Base-by-base conservation (phyloP, 1,284 basidiomycete species). In the Pseudozyma tsukubaensis region DNA sequence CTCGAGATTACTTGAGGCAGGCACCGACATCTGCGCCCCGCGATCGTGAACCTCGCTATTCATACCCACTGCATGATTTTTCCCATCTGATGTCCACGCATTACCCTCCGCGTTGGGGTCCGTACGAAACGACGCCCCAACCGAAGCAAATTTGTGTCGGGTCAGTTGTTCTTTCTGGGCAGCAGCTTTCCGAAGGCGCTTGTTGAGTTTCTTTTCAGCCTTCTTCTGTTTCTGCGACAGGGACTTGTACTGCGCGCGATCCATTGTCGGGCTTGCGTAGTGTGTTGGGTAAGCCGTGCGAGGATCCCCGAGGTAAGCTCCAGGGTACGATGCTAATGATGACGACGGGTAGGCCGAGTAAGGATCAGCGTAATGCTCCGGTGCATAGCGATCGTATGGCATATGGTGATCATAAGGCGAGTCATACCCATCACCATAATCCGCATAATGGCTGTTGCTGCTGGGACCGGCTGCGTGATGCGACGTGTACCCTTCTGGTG, bases 221-320 rank as follows among this genome's bases (percentile, higher is more conserved):
- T 49, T 68, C 50, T 55, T 68, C 21, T 68, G 57, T 42, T 68
- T 57, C 65, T 63, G 64, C 18, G 48, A 42, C 4, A 72, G 50
- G 3, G 43, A 47, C 43, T 61, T 64, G 8, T 53, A 24, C n/a
- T 56, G 56, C 10, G 21, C 18, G 10, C 45, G 50, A 24, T 49
- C 34, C 60, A 60, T 57, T 16, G 44, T 39, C 14, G 54, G 36
- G 43, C 43, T 18, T 16, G 21, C 2, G 11, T 47, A 39, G 50
- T 37, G 19, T 12, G 35, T 40, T 12, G 54, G 35, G 16, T 53
- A 57, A 2, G 44, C 3, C 10, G 7, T 6, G 7, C 39, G 36
- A 9, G 13, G 12, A 44, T 34, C 40, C 12, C n/a, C 21, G 14
- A 42, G 53, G 32, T 64, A 59, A 21, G 16, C 40, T 2, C n/a